These are phyloP conservation scores for Hypsizygus marmoreus DNA, from an alignment of 768 basidiomycete genomes.

Conservation along the genomic window DNA sequence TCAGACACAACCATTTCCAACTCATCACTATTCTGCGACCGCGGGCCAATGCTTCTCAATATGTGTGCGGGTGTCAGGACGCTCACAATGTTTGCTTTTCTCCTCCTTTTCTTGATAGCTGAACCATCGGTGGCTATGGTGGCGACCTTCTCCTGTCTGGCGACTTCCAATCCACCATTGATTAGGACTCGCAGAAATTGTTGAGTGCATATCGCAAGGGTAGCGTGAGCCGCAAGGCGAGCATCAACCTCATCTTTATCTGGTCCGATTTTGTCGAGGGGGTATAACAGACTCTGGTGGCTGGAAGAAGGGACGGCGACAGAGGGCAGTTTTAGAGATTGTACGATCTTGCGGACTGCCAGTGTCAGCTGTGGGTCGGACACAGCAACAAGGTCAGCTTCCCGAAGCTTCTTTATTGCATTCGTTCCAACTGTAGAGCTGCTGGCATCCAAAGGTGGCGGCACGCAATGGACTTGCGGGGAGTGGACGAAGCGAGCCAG, in stretches of 20 bases:
- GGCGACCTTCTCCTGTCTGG: constrained; percentile 32
- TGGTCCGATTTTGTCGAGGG: constrained; percentile 30
- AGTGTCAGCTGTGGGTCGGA: constrained; percentile 35
- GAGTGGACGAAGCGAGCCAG: no score
- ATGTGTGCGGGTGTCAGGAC: constrained; percentile 48
- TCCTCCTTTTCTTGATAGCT: constrained; percentile 20
- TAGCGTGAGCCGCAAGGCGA: constrained; percentile 40
- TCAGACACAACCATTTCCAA: constrained; percentile 25
- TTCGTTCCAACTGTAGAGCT: background rate
- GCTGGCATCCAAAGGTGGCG: constrained; percentile 6
- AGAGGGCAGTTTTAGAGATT: constrained; percentile 25
- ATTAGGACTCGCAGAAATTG: constrained; percentile 38
- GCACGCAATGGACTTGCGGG: background rate
- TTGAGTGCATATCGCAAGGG: constrained; percentile 36
- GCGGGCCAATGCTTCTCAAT: constrained; percentile 34
- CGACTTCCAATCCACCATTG: constrained; percentile 36
- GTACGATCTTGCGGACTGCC: constrained; percentile 29
- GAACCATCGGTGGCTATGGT: constrained; percentile 11
- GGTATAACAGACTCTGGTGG: constrained; percentile 20
- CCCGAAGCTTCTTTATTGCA: background rate
- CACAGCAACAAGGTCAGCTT: constrained; percentile 24
- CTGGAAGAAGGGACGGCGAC: constrained; percentile 17
- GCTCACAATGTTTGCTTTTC: constrained; percentile 15
- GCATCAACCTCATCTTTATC: constrained; percentile 29
- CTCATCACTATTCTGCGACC: constrained; percentile 4